A percentile compares a stretch with the other conserved stretches of the same genome.
These are phyloP conservation scores for Trypanosoma avium DNA, from an alignment of 208 protist genomes.

Conservation along the genomic window DNA sequence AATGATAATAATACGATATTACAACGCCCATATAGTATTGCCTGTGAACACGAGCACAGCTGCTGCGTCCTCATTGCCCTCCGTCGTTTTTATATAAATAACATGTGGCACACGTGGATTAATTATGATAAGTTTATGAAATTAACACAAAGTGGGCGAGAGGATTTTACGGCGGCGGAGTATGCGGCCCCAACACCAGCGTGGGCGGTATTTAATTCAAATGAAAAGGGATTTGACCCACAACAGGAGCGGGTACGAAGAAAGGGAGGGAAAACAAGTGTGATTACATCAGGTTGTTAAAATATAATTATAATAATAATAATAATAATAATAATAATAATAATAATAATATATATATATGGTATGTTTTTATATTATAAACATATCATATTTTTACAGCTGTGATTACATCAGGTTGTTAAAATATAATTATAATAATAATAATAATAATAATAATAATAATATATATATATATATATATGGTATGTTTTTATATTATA, in stretches of 20 bases:
- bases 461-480: too few relatives aligned
- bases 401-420: conserved; percentile 39
- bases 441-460: too few relatives aligned
- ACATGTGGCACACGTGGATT: conserved; percentile 91
- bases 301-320: too few relatives aligned
- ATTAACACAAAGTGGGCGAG: conserved; percentile 45
- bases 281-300: conserved; percentile 43
- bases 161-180: conserved; percentile 72
- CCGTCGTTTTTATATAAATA: conserved; percentile 79
- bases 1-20: conserved; percentile 1
- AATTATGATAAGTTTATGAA: conserved; percentile 85
- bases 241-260: conserved; percentile 63
- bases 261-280: conserved; percentile 56
- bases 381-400: too few relatives aligned
- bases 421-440: too few relatives aligned
- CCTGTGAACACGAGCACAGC: conserved; percentile 92
- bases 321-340: too few relatives aligned
- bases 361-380: too few relatives aligned
- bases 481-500: too few relatives aligned
- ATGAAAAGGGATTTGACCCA: conserved; percentile 90
- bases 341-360: too few relatives aligned
- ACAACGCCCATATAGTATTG: conserved; percentile 88
- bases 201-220: conserved; percentile 82
- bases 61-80: conserved; percentile 91
- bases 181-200: conserved; percentile 75